A percentile compares a stretch with the other conserved stretches of the same genome.
These are phyloP conservation scores for Graphilbum ipis-grandicollis DNA, from an alignment of 2,329 filamentous ascomycete species.

Conservation along the genomic window DNA sequence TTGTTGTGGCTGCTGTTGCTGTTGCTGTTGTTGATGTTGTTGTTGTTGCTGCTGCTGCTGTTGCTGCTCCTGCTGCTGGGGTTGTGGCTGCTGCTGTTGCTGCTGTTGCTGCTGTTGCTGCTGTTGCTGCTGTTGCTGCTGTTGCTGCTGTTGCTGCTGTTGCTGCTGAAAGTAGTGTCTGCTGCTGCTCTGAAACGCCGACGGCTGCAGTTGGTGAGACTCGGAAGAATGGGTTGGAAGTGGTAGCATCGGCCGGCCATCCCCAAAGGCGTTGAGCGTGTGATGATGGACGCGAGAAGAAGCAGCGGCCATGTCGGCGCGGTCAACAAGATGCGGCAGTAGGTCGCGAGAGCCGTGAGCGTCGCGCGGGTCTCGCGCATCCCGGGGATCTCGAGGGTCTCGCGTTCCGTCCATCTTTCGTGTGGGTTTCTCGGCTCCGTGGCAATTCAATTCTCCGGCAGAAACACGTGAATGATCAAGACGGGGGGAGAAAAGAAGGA, in stretches of 20 bases:
- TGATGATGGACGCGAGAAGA: too few species aligned
- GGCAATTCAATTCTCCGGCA: too few species aligned
- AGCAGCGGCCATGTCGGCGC: slow-evolving; percentile 9
- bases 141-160: not conserved
- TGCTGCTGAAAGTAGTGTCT: slow-evolving; percentile 5
- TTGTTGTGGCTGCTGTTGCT: not conserved
- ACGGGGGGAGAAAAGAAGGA: not conserved
- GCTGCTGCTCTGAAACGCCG: slow-evolving; percentile 6
- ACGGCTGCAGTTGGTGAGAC: slow-evolving; percentile 1
- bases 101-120: not conserved
- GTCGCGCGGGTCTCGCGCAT: slow-evolving; percentile 2
- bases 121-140: not conserved
- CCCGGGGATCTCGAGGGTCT: too few species aligned
- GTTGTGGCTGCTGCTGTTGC: slow-evolving; percentile 6
- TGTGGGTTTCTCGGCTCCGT: too few species aligned
- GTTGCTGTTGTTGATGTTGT: not conserved
- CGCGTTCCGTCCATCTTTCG: too few species aligned
- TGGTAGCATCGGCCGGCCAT: slow-evolving; percentile 4
- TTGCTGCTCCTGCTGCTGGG: slow-evolving; percentile 1
- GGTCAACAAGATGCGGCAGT: slow-evolving; percentile 8
- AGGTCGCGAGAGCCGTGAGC: slow-evolving; percentile 6
- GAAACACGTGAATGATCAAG: not conserved
- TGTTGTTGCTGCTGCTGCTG: not conserved
- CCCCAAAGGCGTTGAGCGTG: slow-evolving; percentile 5
- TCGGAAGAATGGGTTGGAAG: not conserved